Percentiles rank a stretch among this genome's conserved stretches.
phyloP scores from a whole-genome alignment of 2,329 filamentous ascomycete species.

The Cladophialophora bantiana region DNA sequence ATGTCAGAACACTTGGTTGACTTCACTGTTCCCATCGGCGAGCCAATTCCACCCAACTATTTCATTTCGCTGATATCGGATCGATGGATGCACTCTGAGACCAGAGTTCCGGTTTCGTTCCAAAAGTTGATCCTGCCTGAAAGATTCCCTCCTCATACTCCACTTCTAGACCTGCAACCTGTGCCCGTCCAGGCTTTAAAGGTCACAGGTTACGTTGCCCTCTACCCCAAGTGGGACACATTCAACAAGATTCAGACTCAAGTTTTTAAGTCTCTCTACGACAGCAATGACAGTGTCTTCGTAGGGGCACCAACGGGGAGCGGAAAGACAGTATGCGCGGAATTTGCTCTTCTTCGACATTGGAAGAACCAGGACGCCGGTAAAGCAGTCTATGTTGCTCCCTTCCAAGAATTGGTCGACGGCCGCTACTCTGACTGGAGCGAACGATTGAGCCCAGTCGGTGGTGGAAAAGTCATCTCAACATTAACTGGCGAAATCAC shows the following conservation, averaged over 20 bases:
- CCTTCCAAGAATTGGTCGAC: constrained; percentile 92
- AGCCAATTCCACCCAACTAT: constrained; percentile 98
- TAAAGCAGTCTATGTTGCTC: constrained; percentile 90
- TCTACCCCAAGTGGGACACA: constrained; percentile 83
- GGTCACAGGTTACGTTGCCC: constrained; percentile 76
- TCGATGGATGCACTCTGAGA: constrained; percentile 98
- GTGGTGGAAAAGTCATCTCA: constrained; percentile 85
- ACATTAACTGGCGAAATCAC: constrained; percentile 94
- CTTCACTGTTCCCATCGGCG: constrained; percentile 93
- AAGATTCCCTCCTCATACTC: constrained; percentile 93
- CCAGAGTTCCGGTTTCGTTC: constrained; percentile 90
- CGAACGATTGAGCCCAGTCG: constrained; percentile 72
- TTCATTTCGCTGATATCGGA: constrained; percentile 96
- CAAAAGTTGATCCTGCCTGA: constrained; percentile 93
- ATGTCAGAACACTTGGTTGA: constrained; percentile 94
- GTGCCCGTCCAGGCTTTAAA: constrained; percentile 89
- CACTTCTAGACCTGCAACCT: constrained; percentile 88
- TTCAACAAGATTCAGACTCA: constrained; percentile 99
- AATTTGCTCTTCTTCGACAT: constrained; percentile 88
- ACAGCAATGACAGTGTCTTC: constrained; percentile 91
- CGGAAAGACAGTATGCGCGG: constrained; percentile 95
- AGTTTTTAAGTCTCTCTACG: constrained; percentile 91
- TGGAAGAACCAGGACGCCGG: constrained; percentile 77
- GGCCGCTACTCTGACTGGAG: constrained; percentile 84
- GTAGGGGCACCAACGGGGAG: constrained; percentile 91